Conservation (phyloP, 2,329 filamentous ascomycete genomes). For the Daldinia eschscholtzii region DNA sequence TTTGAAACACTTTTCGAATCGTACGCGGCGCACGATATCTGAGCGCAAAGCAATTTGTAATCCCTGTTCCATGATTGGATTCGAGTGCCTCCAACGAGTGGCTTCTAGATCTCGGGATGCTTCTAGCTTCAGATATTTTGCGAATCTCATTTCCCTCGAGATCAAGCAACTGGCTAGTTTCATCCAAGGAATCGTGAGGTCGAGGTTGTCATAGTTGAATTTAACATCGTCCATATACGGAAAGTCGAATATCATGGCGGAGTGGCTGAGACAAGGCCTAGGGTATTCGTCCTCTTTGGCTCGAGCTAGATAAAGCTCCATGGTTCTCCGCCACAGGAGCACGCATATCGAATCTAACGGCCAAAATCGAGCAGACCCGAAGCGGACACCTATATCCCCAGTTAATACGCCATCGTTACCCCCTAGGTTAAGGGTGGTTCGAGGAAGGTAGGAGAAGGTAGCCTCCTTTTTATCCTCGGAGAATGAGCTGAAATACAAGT, state of each 20-base stretch:
- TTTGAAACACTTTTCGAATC: constrained; percentile 1
- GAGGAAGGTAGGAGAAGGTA: neutral
- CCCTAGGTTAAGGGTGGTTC: neutral
- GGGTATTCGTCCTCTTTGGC: neutral
- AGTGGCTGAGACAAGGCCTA: neutral
- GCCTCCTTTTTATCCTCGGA: neutral
- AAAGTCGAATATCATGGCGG: neutral
- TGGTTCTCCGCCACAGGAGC: neutral
- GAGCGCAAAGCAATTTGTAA: constrained; percentile 18
- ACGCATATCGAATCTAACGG: neutral
- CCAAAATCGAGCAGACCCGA: neutral
- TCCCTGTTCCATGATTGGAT: constrained; percentile 16
- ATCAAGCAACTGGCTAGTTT: neutral
- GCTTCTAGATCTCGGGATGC: constrained; percentile 10
- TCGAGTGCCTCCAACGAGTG: constrained; percentile 3
- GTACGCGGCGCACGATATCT: constrained; percentile 6
- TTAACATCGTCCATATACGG: neutral
- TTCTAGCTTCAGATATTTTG: neutral
- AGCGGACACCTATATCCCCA: neutral
- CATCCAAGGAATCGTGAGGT: neutral
- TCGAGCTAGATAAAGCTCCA: neutral
- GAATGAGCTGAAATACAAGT: neutral
- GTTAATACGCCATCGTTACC: too few species aligned
- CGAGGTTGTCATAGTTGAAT: neutral
- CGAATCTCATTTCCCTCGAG: neutral